phyloP scores from a whole-genome alignment of 805 yeast species.

The Lipomyces spencermartinsiae region DNA sequence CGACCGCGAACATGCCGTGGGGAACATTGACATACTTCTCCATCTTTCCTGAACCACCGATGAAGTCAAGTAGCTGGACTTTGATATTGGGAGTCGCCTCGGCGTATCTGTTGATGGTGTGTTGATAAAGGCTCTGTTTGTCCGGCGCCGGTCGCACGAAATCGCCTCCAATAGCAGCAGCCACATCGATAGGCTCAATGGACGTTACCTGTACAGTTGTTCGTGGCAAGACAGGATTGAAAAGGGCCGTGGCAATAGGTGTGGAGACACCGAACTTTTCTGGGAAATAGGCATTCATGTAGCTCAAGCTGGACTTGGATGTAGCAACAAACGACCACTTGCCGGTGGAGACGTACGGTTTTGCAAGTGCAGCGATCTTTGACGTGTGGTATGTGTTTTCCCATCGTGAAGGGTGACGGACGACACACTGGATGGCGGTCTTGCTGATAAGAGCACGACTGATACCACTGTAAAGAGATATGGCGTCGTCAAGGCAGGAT shows the following conservation, averaged over 20 bases:
- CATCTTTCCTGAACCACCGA: background rate
- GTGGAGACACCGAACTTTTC: background rate
- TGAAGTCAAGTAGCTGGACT: background rate
- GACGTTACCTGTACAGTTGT: background rate
- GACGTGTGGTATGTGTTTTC: background rate
- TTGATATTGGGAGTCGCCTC: background rate
- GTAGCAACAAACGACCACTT: slow-evolving; percentile 12
- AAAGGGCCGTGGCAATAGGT: background rate
- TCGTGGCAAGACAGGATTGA: background rate
- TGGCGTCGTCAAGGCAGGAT: slow-evolving; percentile 2
- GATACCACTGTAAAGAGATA: background rate
- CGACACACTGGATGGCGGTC: slow-evolving; percentile 1
- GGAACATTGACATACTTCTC: background rate
- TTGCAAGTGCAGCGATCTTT: background rate
- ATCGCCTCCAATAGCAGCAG: background rate
- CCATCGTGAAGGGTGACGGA: slow-evolving; percentile 4
- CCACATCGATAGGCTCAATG: background rate
- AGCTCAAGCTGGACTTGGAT: background rate
- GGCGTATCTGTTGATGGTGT: background rate
- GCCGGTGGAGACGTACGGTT: background rate
- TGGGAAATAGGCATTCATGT: background rate
- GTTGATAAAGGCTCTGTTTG: background rate
- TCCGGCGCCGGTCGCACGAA: background rate
- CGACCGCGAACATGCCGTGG: background rate
- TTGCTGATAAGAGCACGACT: background rate